These are phyloP conservation scores for Nicotiana attenuata DNA, from an alignment of 257 asterid species.

Conservation along the genomic window DNA sequence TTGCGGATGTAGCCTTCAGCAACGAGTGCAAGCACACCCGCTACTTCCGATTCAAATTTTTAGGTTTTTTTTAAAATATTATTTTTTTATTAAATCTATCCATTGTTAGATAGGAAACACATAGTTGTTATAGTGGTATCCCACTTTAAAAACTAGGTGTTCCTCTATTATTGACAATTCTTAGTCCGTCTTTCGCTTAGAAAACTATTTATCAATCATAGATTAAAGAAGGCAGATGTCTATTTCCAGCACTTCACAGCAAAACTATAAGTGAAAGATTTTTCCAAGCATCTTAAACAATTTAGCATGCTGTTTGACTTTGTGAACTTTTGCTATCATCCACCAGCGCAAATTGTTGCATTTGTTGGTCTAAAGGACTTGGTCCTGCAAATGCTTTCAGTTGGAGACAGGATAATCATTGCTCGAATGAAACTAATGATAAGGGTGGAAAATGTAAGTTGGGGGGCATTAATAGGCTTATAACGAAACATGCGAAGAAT, in stretches of 20 bases:
- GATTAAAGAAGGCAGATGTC: not conserved
- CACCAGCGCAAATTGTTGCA: not conserved
- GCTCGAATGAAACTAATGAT: not conserved
- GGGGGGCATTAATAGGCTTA: not conserved
- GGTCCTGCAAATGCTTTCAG: constrained; percentile 4
- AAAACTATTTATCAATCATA: not conserved
- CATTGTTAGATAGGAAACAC: not conserved
- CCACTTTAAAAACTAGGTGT: not conserved
- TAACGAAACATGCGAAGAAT: not conserved
- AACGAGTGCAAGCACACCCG: not conserved
- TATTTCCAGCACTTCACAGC: not conserved
- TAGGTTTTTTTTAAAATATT: no score
- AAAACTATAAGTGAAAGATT: not conserved
- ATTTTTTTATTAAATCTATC: no score
- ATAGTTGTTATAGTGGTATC: not conserved
- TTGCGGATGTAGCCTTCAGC: not conserved
- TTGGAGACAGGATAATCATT: not conserved
- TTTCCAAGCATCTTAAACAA: not conserved
- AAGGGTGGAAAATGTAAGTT: not conserved
- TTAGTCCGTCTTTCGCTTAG: not conserved
- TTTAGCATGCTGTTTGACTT: not conserved
- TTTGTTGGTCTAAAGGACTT: not conserved
- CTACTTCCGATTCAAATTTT: not conserved
- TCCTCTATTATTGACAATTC: not conserved
- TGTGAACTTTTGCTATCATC: not conserved